phyloP scores from a whole-genome alignment of 768 basidiomycete species.

The Panaeolus papilionaceus region DNA sequence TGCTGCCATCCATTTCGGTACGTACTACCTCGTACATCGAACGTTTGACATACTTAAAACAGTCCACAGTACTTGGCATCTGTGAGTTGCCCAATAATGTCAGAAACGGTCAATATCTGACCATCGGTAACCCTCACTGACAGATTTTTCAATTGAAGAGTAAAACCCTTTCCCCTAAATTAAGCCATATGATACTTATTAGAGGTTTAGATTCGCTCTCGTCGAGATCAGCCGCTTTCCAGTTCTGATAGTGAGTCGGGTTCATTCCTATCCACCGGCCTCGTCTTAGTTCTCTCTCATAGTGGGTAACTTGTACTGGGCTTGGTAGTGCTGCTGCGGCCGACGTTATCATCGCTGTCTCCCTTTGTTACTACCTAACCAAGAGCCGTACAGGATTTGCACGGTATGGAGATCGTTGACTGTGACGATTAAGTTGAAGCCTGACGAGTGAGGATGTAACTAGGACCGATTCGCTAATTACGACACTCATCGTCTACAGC shows the following conservation, averaged over 20 bases:
- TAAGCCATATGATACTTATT: conserved; percentile 20
- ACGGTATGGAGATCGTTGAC: conserved; percentile 34
- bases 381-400: conserved; percentile 53
- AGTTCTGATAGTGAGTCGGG: conserved; percentile 39
- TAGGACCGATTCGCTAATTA: conserved; percentile 52
- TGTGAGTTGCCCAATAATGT: conserved; percentile 33
- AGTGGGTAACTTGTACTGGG: conserved; percentile 58
- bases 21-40: conserved; percentile 29
- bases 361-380: conserved; percentile 55
- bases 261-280: conserved; percentile 7
- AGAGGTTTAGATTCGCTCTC: conserved; percentile 37
- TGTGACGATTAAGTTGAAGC: neutral
- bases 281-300: conserved; percentile 14
- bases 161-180: conserved; percentile 28
- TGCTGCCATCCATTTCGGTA: conserved; percentile 50
- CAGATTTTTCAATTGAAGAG: conserved; percentile 56
- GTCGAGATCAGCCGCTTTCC: conserved; percentile 40
- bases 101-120: conserved; percentile 14
- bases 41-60: conserved; percentile 9
- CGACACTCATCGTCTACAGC: conserved; percentile 49
- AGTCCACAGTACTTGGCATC: conserved; percentile 43
- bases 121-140: neutral
- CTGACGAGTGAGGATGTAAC: conserved; percentile 3
- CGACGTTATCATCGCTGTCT: conserved; percentile 53
- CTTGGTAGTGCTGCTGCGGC: conserved; percentile 54